These are phyloP conservation scores for Candida vaughaniae DNA, from an alignment of 805 yeast species.

Conservation along the genomic window DNA sequence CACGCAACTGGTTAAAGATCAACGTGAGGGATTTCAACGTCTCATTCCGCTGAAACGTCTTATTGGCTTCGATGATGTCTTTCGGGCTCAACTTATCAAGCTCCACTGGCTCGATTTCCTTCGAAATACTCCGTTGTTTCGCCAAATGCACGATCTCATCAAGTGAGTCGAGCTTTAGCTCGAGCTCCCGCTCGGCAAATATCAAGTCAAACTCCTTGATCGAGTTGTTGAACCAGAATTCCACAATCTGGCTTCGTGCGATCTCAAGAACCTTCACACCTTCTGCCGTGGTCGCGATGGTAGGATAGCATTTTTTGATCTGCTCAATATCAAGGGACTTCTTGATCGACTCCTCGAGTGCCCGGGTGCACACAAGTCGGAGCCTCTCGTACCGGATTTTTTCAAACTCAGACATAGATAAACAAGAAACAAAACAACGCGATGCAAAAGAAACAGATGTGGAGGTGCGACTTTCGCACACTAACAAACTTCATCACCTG, in stretches of 20 bases:
- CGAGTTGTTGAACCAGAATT: constrained; percentile 51
- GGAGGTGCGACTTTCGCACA: background rate
- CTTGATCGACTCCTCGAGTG: constrained; percentile 51
- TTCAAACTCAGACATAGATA: constrained; percentile 7
- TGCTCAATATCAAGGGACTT: constrained; percentile 51
- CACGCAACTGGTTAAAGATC: constrained; percentile 36
- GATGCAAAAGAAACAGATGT: background rate
- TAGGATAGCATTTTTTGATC: constrained; percentile 54
- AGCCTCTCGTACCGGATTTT: constrained; percentile 50
- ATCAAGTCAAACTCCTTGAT: constrained; percentile 55
- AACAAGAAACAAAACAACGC: background rate
- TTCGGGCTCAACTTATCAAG: constrained; percentile 30
- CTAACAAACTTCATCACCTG: background rate
- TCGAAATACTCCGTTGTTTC: constrained; percentile 22
- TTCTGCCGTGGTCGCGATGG: constrained; percentile 43
- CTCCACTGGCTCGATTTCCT: constrained; percentile 18
- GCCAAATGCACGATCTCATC: constrained; percentile 49
- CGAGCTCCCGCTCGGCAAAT: constrained; percentile 46
- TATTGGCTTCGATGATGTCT: constrained; percentile 32
- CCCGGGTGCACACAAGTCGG: constrained; percentile 49
- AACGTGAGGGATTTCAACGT: constrained; percentile 27
- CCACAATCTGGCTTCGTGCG: constrained; percentile 52
- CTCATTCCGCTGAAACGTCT: constrained; percentile 19
- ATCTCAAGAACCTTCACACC: constrained; percentile 45
- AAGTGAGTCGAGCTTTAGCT: constrained; percentile 43